Evolutionary conservation across 163 green algal species (phyloP), one percentile per base, ranked within the genome.

Genomic region (Chloroidium sp.): DNA sequence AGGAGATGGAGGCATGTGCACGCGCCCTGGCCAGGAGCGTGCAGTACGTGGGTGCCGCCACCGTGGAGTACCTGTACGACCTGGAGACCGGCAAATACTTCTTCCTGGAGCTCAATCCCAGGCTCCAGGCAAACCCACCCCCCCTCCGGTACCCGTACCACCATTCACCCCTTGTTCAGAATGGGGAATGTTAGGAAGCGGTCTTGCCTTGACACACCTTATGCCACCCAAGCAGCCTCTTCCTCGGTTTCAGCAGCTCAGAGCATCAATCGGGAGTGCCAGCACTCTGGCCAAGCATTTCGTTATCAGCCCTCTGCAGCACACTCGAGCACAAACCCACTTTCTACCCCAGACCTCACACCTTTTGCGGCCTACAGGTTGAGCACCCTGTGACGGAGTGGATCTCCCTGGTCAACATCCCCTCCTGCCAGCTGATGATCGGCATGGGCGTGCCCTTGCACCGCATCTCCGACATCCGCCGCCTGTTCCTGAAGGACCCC

Each of bases 51-150:
- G 96, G 96, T 8, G 96, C 94, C 0, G 96, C 95, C 62, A 99
- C 96, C 1, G 95, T 99, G 72, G 96, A 99, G 90, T 99, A 95
- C 85, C 90, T 99, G 76, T 99, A 98, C 88, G 86, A 87, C 62
- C 83, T 96, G 10, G 92, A 96, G 1, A 87, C 89, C 75, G 69
- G 84, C 4, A 84, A 92, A 82, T 98, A 96, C 90, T 99, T 92
- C 90, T 99, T 99, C 89, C 88, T 99, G 86, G 96, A 99, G 90
- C 93, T 99, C 59, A 99, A 99, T 88, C 96, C 96, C 2, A 86
- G 96, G 2, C 90, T 99, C 80, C 96, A 99, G 94, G 92, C 93
- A 76, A 36, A 36, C 36, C 36, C 36, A 36, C 36, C 36, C 36
- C 36, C 36, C 36, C 36, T 36, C 0, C 77, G n/a, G 10, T 14